Evolutionary conservation across 2,329 filamentous ascomycete genomes (phyloP).

Genomic region (Phaeophleospora eucalypticola): DNA sequence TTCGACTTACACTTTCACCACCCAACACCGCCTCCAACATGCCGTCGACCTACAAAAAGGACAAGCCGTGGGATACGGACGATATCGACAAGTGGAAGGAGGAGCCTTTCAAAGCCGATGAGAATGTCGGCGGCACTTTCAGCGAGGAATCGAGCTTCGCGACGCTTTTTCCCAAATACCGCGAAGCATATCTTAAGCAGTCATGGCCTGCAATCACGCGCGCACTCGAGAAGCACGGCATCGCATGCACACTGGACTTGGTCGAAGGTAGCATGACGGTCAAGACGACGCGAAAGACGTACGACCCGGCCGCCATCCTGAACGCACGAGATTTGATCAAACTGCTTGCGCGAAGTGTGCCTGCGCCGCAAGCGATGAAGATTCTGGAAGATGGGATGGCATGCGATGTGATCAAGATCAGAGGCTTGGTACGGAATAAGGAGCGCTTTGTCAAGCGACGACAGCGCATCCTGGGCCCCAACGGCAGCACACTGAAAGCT

Average conservation of each 20-base stretch:
- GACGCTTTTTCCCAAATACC: conserved; percentile 87
- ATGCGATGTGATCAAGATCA: conserved; percentile 94
- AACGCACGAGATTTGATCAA: conserved; percentile 95
- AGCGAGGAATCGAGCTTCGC: conserved; percentile 88
- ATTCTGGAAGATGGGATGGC: conserved; percentile 89
- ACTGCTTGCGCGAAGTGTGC: conserved; percentile 83
- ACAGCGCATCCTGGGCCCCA: conserved; percentile 86
- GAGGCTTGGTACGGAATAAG: conserved; percentile 85
- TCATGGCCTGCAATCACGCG: conserved; percentile 89
- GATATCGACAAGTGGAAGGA: conserved; percentile 97
- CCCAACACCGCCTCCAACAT: conserved; percentile 45
- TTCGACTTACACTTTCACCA: conserved; percentile 6
- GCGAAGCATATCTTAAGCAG: conserved; percentile 88
- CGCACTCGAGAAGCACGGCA: conserved; percentile 78
- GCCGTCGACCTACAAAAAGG: conserved; percentile 84
- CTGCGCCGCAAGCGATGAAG: conserved; percentile 86
- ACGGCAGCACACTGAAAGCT: conserved; percentile 88
- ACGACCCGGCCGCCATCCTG: conserved; percentile 85
- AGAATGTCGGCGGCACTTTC: conserved; percentile 83
- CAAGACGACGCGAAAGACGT: conserved; percentile 88
- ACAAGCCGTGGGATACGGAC: conserved; percentile 93
- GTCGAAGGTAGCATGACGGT: conserved; percentile 96
- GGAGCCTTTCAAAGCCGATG: conserved; percentile 76
- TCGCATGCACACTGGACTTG: conserved; percentile 88
- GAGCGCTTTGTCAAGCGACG: conserved; percentile 92